These are phyloP conservation scores for Fusarium mundagurra DNA, from an alignment of 2,329 filamentous ascomycete species.

Conservation along the genomic window DNA sequence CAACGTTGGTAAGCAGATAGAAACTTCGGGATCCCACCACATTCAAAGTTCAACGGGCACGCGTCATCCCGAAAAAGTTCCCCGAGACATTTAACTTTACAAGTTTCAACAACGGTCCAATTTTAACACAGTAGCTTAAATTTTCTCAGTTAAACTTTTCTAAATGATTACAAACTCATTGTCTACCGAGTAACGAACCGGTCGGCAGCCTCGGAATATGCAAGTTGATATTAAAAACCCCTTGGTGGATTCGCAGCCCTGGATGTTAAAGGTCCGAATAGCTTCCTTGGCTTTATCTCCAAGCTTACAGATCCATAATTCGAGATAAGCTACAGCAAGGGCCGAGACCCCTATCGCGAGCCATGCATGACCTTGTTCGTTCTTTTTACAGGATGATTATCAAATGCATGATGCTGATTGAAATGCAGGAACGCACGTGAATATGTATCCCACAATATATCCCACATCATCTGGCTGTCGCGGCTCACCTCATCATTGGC, in stretches of 20 bases:
- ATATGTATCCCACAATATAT: background rate
- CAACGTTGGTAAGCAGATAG: background rate
- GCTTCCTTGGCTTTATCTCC: background rate
- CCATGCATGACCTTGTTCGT: background rate
- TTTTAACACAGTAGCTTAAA: background rate
- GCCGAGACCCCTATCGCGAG: background rate
- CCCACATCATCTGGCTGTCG: no score
- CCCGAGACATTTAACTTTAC: background rate
- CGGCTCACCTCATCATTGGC: background rate
- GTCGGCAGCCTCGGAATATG: background rate
- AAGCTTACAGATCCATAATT: constrained; percentile 5
- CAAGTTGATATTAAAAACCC: background rate
- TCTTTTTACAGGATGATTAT: background rate
- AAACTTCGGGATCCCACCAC: background rate
- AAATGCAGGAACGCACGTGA: background rate
- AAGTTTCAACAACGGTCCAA: background rate
- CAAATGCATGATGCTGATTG: background rate
- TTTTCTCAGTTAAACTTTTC: background rate
- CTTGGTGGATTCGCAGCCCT: background rate
- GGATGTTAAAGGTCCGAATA: constrained; percentile 26
- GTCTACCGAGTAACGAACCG: background rate
- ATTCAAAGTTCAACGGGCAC: background rate
- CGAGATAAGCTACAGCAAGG: constrained; percentile 6
- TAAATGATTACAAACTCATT: background rate
- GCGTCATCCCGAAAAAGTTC: background rate